These are phyloP conservation scores for Jaminaea rosea DNA, from an alignment of 1,284 basidiomycete genomes.

Conservation along the genomic window DNA sequence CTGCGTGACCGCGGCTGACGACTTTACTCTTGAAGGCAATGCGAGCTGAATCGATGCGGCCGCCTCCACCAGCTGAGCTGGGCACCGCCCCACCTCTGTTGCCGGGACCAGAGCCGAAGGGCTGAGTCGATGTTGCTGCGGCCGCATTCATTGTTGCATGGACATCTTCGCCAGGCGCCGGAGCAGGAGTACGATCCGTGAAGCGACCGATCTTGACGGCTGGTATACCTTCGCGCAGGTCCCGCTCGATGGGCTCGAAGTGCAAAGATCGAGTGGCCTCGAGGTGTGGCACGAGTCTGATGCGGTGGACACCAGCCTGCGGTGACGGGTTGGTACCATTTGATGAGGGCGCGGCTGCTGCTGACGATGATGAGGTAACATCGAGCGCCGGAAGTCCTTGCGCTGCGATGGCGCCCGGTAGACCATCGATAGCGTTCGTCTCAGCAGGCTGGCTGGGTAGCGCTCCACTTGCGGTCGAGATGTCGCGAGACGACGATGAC, in stretches of 20 bases:
- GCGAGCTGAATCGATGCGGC: slow-evolving; percentile 31
- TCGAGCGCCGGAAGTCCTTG: not conserved
- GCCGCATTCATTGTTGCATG: slow-evolving; percentile 24
- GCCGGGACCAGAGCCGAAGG: slow-evolving; percentile 1
- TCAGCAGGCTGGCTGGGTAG: slow-evolving; percentile 3
- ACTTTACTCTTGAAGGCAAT: slow-evolving; percentile 93
- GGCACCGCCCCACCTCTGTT: slow-evolving; percentile 6
- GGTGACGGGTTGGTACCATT: slow-evolving; percentile 5
- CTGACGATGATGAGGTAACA: not conserved
- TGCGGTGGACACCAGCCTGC: slow-evolving; percentile 46
- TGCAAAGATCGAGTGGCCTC: slow-evolving; percentile 78
- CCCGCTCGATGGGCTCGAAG: slow-evolving; percentile 84
- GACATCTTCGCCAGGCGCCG: slow-evolving; percentile 2
- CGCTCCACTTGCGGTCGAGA: slow-evolving; percentile 10
- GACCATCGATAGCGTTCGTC: not conserved
- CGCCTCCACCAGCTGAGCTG: slow-evolving; percentile 13
- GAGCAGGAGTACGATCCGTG: slow-evolving; percentile 56
- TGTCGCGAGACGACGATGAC: slow-evolving; percentile 1
- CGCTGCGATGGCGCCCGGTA: not conserved
- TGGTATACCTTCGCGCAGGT: slow-evolving; percentile 54
- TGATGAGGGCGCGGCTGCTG: not conserved
- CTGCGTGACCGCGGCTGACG: slow-evolving; percentile 85
- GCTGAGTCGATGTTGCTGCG: not conserved
- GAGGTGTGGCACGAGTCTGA: slow-evolving; percentile 84
- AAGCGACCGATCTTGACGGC: slow-evolving; percentile 81